Conservation (phyloP, 1,139 yeast species). For the Diutina scorzettiae region DNA sequence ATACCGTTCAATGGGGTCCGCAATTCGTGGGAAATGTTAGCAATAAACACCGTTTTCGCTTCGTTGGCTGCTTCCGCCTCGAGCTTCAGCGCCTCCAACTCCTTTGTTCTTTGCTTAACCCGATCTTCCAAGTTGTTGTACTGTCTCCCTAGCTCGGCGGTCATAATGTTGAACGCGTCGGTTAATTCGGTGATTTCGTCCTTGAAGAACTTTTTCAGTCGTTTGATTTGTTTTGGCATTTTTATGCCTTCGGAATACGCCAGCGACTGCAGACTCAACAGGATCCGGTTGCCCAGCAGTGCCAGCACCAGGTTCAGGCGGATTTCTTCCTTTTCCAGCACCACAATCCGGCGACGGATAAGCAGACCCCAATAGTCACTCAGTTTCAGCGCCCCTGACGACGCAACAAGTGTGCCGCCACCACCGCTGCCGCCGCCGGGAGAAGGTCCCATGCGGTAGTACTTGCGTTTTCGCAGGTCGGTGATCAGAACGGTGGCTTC, state of each 20-base stretch:
- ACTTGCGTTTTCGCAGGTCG: conserved; percentile 1
- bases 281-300: neutral
- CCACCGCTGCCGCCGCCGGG: neutral
- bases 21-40: conserved; percentile 90
- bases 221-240: conserved; percentile 23
- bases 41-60: conserved; percentile 89
- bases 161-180: conserved; percentile 84
- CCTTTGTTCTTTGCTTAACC: conserved; percentile 79
- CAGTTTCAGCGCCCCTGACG: too few species aligned
- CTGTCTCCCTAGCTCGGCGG: conserved; percentile 75
- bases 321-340: neutral
- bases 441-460: neutral
- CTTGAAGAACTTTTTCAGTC: conserved; percentile 46
- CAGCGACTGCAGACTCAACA: neutral
- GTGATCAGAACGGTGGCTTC: conserved; percentile 68
- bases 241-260: neutral
- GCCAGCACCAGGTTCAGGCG: neutral
- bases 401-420: neutral
- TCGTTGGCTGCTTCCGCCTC: conserved; percentile 93
- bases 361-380: neutral
- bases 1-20: conserved; percentile 94
- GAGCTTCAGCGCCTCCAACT: conserved; percentile 75
- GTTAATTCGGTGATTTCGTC: conserved; percentile 86
- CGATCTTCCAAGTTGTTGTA: conserved; percentile 79
- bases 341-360: neutral